Evolutionary conservation across 1,284 basidiomycete species (phyloP), one percentile per base, ranked within the genome.

Genomic region (Pseudozyma thailandica): DNA sequence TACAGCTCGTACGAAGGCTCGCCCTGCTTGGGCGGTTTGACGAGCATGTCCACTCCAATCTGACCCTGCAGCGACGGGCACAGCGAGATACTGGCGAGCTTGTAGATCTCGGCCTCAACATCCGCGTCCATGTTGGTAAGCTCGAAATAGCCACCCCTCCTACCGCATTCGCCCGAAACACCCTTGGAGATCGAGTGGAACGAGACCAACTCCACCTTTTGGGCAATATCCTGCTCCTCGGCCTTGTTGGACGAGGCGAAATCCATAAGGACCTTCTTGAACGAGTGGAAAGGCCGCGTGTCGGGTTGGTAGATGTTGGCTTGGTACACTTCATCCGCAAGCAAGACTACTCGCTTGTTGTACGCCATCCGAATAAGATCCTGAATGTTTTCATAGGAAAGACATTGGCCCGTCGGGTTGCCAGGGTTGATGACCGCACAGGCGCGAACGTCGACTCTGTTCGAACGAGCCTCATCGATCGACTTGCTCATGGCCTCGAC

Each of bases 401-500:
- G 68, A 55, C 78, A 80, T 35, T 70, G 61, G 23, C 80, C 80
- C 6, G 80, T 82, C 3, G 80, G 80, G 59, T 82, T 82, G 26
- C 80, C 80, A 26, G 80, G 80, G 53, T 82, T 82, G 69, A 82
- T 82, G 33, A 82, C 69, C 9, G 79, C 75, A 21, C 74, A 70
- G 3, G 78, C 78, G 25, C 80, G 76, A 15, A 81, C 79, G 26
- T 78, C 74, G 23, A 63, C 59, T 57, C 90, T 91, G 9, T 90
- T 87, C 60, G 85, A 84, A 31, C 87, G 85, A 2, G 91, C 91
- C 51, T 90, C 87, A 23, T 87, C 85, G 60, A 98, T 86, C 13
- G 90, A 88, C 2, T 86, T 84, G 58, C 89, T 86, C 77, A 98
- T 89, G 46, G 89, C 87, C 12, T 86, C 80, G 31, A 90, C 86